These are phyloP conservation scores for Cryptococcus sp. DNA, from an alignment of 1,284 basidiomycete species.

Conservation along the genomic window DNA sequence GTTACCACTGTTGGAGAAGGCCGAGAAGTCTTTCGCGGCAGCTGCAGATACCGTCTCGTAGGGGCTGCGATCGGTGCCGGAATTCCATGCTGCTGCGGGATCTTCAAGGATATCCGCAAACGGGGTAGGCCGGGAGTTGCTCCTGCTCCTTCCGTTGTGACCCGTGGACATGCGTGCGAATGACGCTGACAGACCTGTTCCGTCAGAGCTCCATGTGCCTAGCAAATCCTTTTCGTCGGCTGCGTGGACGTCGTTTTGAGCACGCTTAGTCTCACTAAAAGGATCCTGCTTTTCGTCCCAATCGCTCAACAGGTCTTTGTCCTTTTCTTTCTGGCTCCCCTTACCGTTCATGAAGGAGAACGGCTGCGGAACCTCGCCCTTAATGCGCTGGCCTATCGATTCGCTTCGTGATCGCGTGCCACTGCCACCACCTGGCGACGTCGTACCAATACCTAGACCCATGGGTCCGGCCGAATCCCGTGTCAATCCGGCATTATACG, in stretches of 20 bases:
- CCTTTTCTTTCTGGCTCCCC: constrained; percentile 2
- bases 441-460: constrained; percentile 8
- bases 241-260: neutral
- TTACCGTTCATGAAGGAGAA: constrained; percentile 21
- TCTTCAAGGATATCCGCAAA: constrained; percentile 30
- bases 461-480: constrained; percentile 37
- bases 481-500: constrained; percentile 43
- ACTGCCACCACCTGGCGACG: neutral
- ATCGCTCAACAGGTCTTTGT: constrained; percentile 23
- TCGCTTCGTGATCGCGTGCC: constrained; percentile 24
- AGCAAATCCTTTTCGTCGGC: constrained; percentile 35
- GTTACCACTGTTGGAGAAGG: neutral
- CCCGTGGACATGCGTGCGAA: constrained; percentile 26
- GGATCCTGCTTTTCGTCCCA: constrained; percentile 9
- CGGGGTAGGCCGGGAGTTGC: constrained; percentile 17
- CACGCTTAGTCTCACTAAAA: neutral
- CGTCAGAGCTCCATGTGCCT: constrained; percentile 38
- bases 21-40: constrained; percentile 17
- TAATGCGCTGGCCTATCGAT: constrained; percentile 22
- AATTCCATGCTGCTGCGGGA: neutral
- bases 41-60: constrained; percentile 29
- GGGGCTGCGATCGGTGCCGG: constrained; percentile 25
- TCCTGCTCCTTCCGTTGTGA: constrained; percentile 4
- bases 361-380: constrained; percentile 21
- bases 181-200: constrained; percentile 35